A percentile compares a stretch with the other conserved stretches of the same genome.
These are phyloP conservation scores for Glycine tomentella DNA, from an alignment of 306 rosid genomes.

Conservation along the genomic window DNA sequence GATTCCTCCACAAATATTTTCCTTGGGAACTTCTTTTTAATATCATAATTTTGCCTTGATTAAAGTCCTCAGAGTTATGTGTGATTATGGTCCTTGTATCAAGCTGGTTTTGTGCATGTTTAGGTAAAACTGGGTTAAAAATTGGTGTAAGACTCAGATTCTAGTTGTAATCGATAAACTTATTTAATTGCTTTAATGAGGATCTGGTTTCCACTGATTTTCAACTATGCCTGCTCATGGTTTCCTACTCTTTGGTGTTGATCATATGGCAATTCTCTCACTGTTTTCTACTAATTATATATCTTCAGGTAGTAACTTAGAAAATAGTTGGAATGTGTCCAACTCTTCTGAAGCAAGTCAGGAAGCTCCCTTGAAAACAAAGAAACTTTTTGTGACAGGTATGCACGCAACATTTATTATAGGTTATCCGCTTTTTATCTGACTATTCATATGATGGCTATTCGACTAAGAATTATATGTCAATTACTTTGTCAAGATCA, in stretches of 20 bases:
- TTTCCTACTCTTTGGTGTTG: slow-evolving; percentile 22
- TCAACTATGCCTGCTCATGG: not conserved
- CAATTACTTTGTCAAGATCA: not conserved
- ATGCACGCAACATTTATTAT: slow-evolving; percentile 24
- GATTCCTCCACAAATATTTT: not conserved
- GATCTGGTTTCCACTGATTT: not conserved
- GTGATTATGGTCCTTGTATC: slow-evolving; percentile 1
- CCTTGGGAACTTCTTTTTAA: not conserved
- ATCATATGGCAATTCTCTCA: slow-evolving; percentile 15
- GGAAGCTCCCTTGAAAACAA: slow-evolving; percentile 49
- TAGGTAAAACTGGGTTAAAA: slow-evolving; percentile 1
- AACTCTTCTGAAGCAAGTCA: slow-evolving; percentile 49
- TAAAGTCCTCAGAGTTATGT: not conserved
- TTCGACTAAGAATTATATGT: not conserved
- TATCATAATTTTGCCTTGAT: not conserved
- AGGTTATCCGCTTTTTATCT: not conserved
- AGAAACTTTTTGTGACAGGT: slow-evolving; percentile 65
- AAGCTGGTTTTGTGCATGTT: not conserved
- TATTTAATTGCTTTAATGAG: slow-evolving; percentile 8
- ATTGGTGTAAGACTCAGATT: slow-evolving; percentile 17
- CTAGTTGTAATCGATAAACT: not conserved
- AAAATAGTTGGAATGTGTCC: slow-evolving; percentile 40
- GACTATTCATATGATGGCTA: slow-evolving; percentile 12
- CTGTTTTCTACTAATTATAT: slow-evolving; percentile 31
- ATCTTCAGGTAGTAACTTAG: slow-evolving; percentile 51